These are phyloP conservation scores for Chaetomium fimeti DNA, from an alignment of 495 filamentous ascomycete genomes.

Conservation along the genomic window DNA sequence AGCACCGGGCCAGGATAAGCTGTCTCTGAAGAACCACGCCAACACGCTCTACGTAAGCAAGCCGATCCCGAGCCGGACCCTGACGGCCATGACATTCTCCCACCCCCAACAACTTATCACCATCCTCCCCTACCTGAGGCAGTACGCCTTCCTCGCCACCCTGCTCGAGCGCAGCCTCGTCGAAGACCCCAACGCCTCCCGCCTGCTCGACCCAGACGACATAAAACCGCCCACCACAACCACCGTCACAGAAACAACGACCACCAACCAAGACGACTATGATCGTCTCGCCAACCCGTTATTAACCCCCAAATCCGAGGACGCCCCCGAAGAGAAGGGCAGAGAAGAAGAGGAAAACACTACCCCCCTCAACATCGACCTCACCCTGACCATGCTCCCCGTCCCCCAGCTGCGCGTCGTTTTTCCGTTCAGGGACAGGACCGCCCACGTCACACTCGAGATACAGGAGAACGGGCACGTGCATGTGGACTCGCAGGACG, in stretches of 20 bases:
- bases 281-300: slow-evolving; percentile 33
- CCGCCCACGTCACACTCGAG: slow-evolving; percentile 54
- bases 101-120: slow-evolving; percentile 82
- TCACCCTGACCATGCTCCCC: slow-evolving; percentile 48
- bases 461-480: slow-evolving; percentile 63
- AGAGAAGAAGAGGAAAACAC: background rate
- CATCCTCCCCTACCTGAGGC: slow-evolving; percentile 71
- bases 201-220: slow-evolving; percentile 10
- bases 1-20: slow-evolving; percentile 38
- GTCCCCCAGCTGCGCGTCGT: slow-evolving; percentile 49
- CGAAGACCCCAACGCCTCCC: slow-evolving; percentile 1
- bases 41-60: slow-evolving; percentile 73
- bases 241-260: slow-evolving; percentile 13
- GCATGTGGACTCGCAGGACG: slow-evolving; percentile 43
- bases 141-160: slow-evolving; percentile 68
- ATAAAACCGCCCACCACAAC: slow-evolving; percentile 24
- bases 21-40: slow-evolving; percentile 52
- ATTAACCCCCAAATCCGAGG: background rate
- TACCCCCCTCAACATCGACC: slow-evolving; percentile 43
- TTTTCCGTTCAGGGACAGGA: slow-evolving; percentile 47
- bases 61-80: slow-evolving; percentile 61
- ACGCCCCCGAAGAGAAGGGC: background rate
- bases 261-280: slow-evolving; percentile 38
- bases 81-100: slow-evolving; percentile 75
- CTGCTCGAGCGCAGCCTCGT: slow-evolving; percentile 63